phyloP scores from a whole-genome alignment of 1,284 basidiomycete genomes.

The Wallemia mellicola region DNA sequence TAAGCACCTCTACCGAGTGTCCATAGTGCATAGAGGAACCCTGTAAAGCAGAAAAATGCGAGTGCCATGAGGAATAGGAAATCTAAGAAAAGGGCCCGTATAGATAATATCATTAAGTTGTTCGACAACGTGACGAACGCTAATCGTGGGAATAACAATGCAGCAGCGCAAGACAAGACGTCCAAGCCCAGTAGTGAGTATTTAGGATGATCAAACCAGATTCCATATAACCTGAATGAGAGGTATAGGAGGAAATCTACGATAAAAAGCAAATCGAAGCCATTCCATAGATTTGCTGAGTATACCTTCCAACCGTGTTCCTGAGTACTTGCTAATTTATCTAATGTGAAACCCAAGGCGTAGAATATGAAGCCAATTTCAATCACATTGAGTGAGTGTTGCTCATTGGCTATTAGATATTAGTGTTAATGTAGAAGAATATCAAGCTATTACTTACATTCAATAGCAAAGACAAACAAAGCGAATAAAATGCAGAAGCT shows the following conservation, averaged over 20 bases:
- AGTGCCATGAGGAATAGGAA: conserved; percentile 53
- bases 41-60: conserved; percentile 60
- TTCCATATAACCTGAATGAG: conserved; percentile 36
- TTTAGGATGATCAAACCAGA: conserved; percentile 27
- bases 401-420: conserved; percentile 26
- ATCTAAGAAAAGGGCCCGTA: conserved; percentile 44
- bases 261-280: conserved; percentile 59
- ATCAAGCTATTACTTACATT: not conserved
- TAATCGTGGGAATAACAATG: conserved; percentile 58
- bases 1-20: conserved; percentile 17
- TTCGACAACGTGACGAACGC: conserved; percentile 66
- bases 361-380: conserved; percentile 56
- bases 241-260: conserved; percentile 40
- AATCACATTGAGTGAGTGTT: conserved; percentile 27
- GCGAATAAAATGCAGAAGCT: conserved; percentile 61
- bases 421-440: not conserved
- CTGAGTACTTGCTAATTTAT: conserved; percentile 75
- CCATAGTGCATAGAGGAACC: conserved; percentile 71
- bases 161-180: conserved; percentile 32
- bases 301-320: conserved; percentile 49
- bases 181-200: not conserved
- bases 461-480: conserved; percentile 51
- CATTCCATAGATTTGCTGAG: conserved; percentile 22
- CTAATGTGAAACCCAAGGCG: conserved; percentile 57
- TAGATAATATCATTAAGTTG: conserved; percentile 28